phyloP scores from a whole-genome alignment of 2,329 filamentous ascomycete genomes.

The Nannizziopsis arthrosporioides region DNA sequence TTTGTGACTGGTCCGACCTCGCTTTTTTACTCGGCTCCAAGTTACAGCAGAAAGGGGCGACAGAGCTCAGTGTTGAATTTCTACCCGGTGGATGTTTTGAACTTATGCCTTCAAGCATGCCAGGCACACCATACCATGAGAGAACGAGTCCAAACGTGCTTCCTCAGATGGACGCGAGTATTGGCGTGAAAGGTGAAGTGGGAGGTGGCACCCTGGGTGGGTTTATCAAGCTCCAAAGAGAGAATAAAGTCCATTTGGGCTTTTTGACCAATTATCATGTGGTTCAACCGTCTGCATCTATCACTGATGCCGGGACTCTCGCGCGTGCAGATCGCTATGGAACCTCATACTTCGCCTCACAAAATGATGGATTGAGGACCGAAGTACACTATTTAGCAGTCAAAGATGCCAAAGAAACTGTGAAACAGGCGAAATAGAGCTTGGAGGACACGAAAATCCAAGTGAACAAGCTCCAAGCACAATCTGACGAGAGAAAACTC shows the following conservation, averaged over 20 bases:
- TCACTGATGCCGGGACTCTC: not conserved
- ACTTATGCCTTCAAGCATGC: not conserved
- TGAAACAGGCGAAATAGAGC: conserved; percentile 1
- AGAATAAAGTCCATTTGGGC: conserved; percentile 7
- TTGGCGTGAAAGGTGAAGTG: conserved; percentile 9
- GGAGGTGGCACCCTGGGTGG: conserved; percentile 15
- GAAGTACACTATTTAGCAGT: not conserved
- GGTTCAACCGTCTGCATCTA: not conserved
- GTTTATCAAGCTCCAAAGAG: conserved; percentile 11
- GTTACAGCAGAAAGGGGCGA: not conserved
- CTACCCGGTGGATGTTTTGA: conserved; percentile 9
- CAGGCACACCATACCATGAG: not conserved
- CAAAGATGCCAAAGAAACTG: not conserved
- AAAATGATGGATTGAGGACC: not conserved
- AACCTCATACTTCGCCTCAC: not conserved
- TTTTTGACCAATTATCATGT: conserved; percentile 14
- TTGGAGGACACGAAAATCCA: not conserved
- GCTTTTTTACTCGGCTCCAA: not conserved
- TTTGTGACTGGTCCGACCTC: conserved; percentile 8
- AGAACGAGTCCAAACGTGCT: not conserved
- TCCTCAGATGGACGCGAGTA: conserved; percentile 9
- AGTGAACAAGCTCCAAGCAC: not conserved
- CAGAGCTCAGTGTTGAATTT: conserved; percentile 12
- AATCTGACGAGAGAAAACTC: not conserved
- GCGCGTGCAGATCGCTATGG: not conserved